These are phyloP conservation scores for Kwoniella dendrophila DNA, from an alignment of 768 basidiomycete species.

Conservation along the genomic window DNA sequence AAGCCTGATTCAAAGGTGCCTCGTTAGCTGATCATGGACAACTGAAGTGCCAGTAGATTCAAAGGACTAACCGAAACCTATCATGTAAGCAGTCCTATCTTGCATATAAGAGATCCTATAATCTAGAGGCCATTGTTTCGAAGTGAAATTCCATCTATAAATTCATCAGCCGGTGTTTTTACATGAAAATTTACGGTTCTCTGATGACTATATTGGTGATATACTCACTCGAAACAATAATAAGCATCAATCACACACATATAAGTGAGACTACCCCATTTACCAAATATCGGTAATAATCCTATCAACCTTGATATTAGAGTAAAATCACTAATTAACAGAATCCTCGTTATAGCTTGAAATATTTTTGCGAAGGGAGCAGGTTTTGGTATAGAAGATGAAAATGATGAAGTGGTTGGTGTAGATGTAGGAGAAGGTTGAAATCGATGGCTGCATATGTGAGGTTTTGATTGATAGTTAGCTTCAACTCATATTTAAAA, in stretches of 20 bases:
- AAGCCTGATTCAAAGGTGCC: constrained; percentile 31
- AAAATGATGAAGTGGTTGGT: constrained; percentile 25
- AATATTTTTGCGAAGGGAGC: constrained; percentile 31
- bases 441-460: constrained; percentile 40
- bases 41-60: neutral
- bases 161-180: neutral
- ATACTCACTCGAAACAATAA: constrained; percentile 54
- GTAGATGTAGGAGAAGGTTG: constrained; percentile 36
- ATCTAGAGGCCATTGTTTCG: constrained; percentile 36
- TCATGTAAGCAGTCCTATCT: constrained; percentile 50
- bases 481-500: too few relatives aligned
- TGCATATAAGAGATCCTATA: constrained; percentile 43
- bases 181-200: too few relatives aligned
- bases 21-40: neutral
- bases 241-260: constrained; percentile 51
- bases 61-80: constrained; percentile 49
- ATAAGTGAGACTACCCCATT: constrained; percentile 39
- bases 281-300: constrained; percentile 42
- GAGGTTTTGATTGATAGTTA: too few relatives aligned
- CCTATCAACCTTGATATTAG: constrained; percentile 47
- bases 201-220: too few relatives aligned
- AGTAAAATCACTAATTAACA: constrained; percentile 53
- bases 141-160: constrained; percentile 37
- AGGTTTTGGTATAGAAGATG: constrained; percentile 10
- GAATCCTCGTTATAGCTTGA: constrained; percentile 30